phyloP scores from a whole-genome alignment of 805 yeast species.

The Ogataea ganodermae region DNA sequence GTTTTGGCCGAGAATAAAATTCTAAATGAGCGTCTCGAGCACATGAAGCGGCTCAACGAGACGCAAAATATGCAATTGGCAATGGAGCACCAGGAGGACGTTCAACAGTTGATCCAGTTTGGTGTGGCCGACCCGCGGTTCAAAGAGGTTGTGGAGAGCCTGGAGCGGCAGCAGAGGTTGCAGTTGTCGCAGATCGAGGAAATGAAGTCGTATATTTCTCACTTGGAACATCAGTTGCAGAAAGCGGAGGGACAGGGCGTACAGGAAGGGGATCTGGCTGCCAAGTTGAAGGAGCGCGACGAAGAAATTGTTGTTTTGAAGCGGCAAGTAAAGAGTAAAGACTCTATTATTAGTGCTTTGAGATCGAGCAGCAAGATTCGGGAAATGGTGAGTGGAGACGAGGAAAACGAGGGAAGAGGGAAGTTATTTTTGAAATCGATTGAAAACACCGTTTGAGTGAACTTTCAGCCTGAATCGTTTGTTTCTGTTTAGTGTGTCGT shows the following conservation, averaged over 20 bases:
- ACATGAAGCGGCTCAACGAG: slow-evolving; percentile 64
- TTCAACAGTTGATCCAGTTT: slow-evolving; percentile 57
- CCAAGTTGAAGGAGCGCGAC: slow-evolving; percentile 53
- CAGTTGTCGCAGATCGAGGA: slow-evolving; percentile 58
- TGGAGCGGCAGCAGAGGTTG: slow-evolving; percentile 50
- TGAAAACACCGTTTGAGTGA: slow-evolving; percentile 17
- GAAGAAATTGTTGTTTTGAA: slow-evolving; percentile 68
- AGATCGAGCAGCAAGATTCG: slow-evolving; percentile 65
- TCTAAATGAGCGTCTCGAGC: slow-evolving; percentile 67
- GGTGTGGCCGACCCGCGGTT: slow-evolving; percentile 34
- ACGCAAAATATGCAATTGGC: slow-evolving; percentile 37
- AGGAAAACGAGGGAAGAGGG: slow-evolving; percentile 1
- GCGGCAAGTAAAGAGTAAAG: slow-evolving; percentile 68
- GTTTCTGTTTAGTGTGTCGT: too few relatives aligned
- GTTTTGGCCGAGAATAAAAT: slow-evolving; percentile 63
- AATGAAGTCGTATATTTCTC: slow-evolving; percentile 57
- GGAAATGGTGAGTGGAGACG: slow-evolving; percentile 29
- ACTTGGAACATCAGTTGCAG: slow-evolving; percentile 56
- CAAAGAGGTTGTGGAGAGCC: slow-evolving; percentile 46
- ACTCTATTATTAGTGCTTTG: slow-evolving; percentile 73
- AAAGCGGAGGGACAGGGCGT: too few relatives aligned
- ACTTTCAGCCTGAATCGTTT: too few relatives aligned
- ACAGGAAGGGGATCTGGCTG: slow-evolving; percentile 1
- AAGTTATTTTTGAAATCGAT: slow-evolving; percentile 22
- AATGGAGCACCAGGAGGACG: slow-evolving; percentile 57